phyloP scores from a whole-genome alignment of 1,284 basidiomycete genomes.

The Violaceomyces palustris region DNA sequence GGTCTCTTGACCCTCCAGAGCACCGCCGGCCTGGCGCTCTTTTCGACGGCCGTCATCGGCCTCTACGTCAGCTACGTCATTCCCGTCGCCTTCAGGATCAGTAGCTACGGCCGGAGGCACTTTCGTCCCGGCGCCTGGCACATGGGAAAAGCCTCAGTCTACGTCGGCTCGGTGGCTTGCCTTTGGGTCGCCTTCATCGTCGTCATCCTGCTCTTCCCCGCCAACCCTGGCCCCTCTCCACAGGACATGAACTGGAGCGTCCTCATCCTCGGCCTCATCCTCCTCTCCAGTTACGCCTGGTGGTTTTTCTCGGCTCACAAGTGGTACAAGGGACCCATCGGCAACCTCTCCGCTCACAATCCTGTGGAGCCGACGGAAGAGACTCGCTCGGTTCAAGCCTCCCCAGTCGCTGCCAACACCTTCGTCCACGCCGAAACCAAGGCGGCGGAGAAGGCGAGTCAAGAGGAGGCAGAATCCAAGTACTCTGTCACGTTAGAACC shows the following conservation, averaged over 20 bases:
- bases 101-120: slow-evolving; percentile 65
- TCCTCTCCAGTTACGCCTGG: too few relatives aligned
- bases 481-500: too few relatives aligned
- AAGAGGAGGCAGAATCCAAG: too few relatives aligned
- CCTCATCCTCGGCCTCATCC: slow-evolving; percentile 1
- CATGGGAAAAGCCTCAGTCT: too few relatives aligned
- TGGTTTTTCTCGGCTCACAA: not conserved
- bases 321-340: not conserved
- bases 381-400: too few relatives aligned
- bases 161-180: slow-evolving; percentile 62
- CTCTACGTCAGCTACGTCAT: slow-evolving; percentile 67
- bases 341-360: too few relatives aligned
- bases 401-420: too few relatives aligned
- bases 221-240: slow-evolving; percentile 13
- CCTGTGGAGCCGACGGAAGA: too few relatives aligned
- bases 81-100: slow-evolving; percentile 67
- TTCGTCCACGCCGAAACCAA: too few relatives aligned
- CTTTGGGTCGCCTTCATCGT: slow-evolving; percentile 64
- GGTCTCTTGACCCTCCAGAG: slow-evolving; percentile 65
- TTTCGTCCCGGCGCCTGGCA: too few relatives aligned
- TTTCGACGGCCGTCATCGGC: slow-evolving; percentile 55
- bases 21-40: slow-evolving; percentile 61
- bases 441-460: too few relatives aligned
- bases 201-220: slow-evolving; percentile 63
- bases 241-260: slow-evolving; percentile 6